Conservation (phyloP, 495 filamentous ascomycete genomes). For the Apodospora peruviana region DNA sequence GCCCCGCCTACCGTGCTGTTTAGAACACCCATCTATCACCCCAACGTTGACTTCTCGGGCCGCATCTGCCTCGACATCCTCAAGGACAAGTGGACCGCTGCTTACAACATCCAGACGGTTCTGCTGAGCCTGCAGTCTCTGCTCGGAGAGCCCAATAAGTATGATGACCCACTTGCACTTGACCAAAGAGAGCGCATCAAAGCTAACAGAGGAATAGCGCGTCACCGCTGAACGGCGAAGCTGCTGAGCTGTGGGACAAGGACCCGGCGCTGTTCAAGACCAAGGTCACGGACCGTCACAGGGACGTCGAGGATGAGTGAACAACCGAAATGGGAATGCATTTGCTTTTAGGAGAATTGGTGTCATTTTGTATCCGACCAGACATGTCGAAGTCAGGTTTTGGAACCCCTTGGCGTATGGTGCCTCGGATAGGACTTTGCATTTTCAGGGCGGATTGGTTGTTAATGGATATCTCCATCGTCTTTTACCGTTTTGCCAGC, state of each 20-base stretch:
- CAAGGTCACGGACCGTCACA: slow-evolving; percentile 52
- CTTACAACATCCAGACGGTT: slow-evolving; percentile 91
- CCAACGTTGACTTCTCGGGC: slow-evolving; percentile 89
- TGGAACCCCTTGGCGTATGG: slow-evolving; percentile 17
- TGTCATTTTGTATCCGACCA: slow-evolving; percentile 21
- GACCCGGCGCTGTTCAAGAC: slow-evolving; percentile 83
- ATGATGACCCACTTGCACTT: slow-evolving; percentile 12
- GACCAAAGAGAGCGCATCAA: too few relatives aligned
- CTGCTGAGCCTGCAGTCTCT: slow-evolving; percentile 91
- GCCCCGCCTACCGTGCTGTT: slow-evolving; percentile 88
- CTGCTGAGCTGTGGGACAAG: slow-evolving; percentile 92
- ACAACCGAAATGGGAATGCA: neutral
- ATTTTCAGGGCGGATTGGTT: slow-evolving; percentile 27
- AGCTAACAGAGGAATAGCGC: too few relatives aligned
- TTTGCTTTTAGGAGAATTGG: slow-evolving; percentile 31
- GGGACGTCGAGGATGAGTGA: slow-evolving; percentile 53
- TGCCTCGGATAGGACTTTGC: slow-evolving; percentile 21
- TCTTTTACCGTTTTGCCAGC: slow-evolving; percentile 11
- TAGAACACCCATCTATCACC: slow-evolving; percentile 90
- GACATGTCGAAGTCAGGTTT: slow-evolving; percentile 10
- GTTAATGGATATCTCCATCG: slow-evolving; percentile 28
- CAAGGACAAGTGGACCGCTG: slow-evolving; percentile 94
- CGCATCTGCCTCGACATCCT: slow-evolving; percentile 94
- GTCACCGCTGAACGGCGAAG: slow-evolving; percentile 92
- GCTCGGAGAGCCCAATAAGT: slow-evolving; percentile 98